Base-by-base conservation (phyloP, 371 early-diverging fungal genomes). In the Apophysomyces variabilis region DNA sequence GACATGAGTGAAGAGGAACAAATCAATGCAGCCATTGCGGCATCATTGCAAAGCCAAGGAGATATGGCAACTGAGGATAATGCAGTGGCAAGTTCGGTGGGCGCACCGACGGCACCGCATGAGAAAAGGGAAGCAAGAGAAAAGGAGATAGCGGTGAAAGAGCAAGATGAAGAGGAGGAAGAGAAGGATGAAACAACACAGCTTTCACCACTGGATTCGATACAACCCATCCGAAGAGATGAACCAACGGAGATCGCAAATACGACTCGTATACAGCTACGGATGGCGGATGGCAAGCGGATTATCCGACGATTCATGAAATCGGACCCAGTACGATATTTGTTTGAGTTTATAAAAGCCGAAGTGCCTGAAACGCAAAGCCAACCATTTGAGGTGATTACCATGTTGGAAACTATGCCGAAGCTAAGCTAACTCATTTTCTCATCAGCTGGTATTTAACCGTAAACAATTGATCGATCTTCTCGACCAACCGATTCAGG, bases 1-100 rank as follows among this genome's bases (percentile, higher is more conserved):
- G 92, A 92, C 39, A 87, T 96, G 88, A 86, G 90, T 11, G 97
- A 96, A 78, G 97, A 96, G 39, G 97, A 97, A 66, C 94, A 94
- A 66, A 72, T 96, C 35, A 85, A 88, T 37, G 87, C 92, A 13
- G 96, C 96, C 12, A 87, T 96, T 64, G 86, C 84, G 38, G 93
- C 93, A 4, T 90, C 91, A 18, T 77, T 87, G 69, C 79, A 79
- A 18, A 77, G 72, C 12, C 73, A 58, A n/a, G 61, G 57, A 26
- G 54, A 50, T 21, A 50, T 35, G 9, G 9, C 8, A 70, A 67
- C 46, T 37, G 73, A 71, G 16, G 54, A 50, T 21, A 50, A 26
- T 11, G 21, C 54, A 11, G 21, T 11, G 3, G 9, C 54, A 9
- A 50, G 54, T 21, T 7, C 32, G 35, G 18, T 7, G 38, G 37